Conservation (phyloP, 2,329 filamentous ascomycete genomes). For the Neophaeococcomyces mojaviensis region DNA sequence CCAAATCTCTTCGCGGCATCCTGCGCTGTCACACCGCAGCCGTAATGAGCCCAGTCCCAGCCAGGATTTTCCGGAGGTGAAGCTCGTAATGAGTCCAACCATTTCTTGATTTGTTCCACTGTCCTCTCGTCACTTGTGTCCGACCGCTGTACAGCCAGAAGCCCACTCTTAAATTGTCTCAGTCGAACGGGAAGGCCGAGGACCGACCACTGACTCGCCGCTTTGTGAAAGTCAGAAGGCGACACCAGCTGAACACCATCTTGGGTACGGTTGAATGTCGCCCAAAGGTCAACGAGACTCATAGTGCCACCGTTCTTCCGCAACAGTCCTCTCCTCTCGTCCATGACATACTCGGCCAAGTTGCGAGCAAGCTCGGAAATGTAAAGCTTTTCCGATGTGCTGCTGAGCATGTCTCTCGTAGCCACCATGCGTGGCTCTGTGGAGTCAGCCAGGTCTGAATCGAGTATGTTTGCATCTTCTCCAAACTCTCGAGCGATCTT, state of each 20-base stretch:
- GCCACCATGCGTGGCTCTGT: slow-evolving; percentile 82
- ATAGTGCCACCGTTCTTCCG: slow-evolving; percentile 79
- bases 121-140: slow-evolving; percentile 90
- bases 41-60: slow-evolving; percentile 73
- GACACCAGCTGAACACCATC: slow-evolving; percentile 92
- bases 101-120: slow-evolving; percentile 64
- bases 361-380: slow-evolving; percentile 79
- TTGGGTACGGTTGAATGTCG: slow-evolving; percentile 84
- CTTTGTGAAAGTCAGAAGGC: slow-evolving; percentile 84
- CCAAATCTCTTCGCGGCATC: slow-evolving; percentile 84
- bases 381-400: slow-evolving; percentile 68
- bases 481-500: slow-evolving; percentile 65
- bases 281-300: slow-evolving; percentile 84
- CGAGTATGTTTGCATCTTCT: slow-evolving; percentile 48
- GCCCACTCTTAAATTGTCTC: slow-evolving; percentile 81
- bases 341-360: slow-evolving; percentile 79
- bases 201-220: slow-evolving; percentile 78
- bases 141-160: slow-evolving; percentile 84
- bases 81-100: slow-evolving; percentile 65
- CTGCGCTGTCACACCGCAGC: slow-evolving; percentile 79
- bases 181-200: slow-evolving; percentile 79
- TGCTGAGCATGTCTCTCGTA: slow-evolving; percentile 88
- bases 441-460: slow-evolving; percentile 71
- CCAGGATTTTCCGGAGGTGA: slow-evolving; percentile 48
- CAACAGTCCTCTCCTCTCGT: slow-evolving; percentile 71